Percentiles rank a stretch among this genome's conserved stretches.
Conservation (phyloP, 768 basidiomycete genomes). For the Auriculariales sp. region DNA sequence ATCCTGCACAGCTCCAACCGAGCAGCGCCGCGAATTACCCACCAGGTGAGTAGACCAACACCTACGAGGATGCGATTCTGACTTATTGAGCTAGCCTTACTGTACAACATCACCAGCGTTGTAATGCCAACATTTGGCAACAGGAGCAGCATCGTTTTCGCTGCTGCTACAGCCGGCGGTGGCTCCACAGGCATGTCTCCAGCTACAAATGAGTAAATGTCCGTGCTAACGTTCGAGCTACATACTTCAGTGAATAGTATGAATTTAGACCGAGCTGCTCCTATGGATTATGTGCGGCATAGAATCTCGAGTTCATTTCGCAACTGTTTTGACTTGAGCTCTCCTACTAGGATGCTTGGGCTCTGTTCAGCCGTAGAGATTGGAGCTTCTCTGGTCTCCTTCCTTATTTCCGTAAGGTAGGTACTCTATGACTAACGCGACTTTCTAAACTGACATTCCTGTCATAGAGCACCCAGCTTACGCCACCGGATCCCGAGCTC, state of each 20-base stretch:
- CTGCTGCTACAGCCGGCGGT: background rate
- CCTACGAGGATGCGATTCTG: too few species aligned
- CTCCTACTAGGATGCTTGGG: constrained; percentile 15
- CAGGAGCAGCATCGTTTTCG: background rate
- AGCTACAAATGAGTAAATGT: background rate
- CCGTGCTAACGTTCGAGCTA: background rate
- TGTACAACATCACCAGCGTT: background rate
- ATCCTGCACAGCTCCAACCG: background rate
- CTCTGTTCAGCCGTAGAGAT: constrained; percentile 10
- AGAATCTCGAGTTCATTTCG: background rate
- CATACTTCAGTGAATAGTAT: background rate
- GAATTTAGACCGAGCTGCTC: background rate
- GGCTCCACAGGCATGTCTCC: background rate
- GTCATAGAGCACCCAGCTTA: background rate
- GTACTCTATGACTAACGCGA: background rate
- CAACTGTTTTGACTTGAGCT: background rate
- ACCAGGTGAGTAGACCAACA: background rate
- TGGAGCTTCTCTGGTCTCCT: constrained; percentile 18
- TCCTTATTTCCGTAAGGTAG: constrained; percentile 13
- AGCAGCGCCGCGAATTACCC: background rate
- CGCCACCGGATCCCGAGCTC: background rate
- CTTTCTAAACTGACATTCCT: background rate
- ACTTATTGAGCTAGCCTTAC: too few species aligned
- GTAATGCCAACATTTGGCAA: background rate
- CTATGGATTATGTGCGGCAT: background rate